A percentile compares a stretch with the other conserved stretches of the same genome.
Evolutionary conservation across 176 grass and related monocot genomes (phyloP).

Genomic region (Hyparrhenia diplandra): DNA sequence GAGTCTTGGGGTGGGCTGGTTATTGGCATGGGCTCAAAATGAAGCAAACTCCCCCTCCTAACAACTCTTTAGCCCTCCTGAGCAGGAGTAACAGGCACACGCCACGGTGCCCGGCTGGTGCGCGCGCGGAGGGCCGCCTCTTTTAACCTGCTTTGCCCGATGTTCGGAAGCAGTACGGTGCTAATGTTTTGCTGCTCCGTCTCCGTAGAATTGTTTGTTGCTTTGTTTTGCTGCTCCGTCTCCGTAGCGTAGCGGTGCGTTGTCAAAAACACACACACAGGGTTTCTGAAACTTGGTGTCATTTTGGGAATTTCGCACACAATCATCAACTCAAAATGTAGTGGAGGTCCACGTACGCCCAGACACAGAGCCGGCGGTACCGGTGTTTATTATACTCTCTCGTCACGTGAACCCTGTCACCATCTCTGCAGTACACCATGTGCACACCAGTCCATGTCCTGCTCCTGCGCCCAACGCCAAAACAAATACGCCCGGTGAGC

Average conservation of each 20-base stretch:
- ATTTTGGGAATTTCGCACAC: background rate
- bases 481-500: background rate
- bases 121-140: background rate
- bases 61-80: constrained; percentile 30
- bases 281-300: too few relatives aligned
- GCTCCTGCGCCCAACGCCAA: background rate
- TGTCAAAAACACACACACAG: too few relatives aligned
- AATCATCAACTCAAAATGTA: background rate
- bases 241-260: too few relatives aligned
- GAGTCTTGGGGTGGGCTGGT: too few relatives aligned
- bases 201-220: too few relatives aligned
- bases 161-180: background rate
- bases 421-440: background rate
- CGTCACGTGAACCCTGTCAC: background rate
- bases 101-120: background rate
- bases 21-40: background rate
- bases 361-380: background rate
- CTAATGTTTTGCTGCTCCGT: background rate
- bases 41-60: background rate
- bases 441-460: background rate
- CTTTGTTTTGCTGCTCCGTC: too few relatives aligned
- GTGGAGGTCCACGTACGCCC: background rate
- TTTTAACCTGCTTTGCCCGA: background rate
- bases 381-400: background rate
- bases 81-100: constrained; percentile 16